phyloP scores from a whole-genome alignment of 495 filamentous ascomycete species.

The Xylaria flabelliformis region DNA sequence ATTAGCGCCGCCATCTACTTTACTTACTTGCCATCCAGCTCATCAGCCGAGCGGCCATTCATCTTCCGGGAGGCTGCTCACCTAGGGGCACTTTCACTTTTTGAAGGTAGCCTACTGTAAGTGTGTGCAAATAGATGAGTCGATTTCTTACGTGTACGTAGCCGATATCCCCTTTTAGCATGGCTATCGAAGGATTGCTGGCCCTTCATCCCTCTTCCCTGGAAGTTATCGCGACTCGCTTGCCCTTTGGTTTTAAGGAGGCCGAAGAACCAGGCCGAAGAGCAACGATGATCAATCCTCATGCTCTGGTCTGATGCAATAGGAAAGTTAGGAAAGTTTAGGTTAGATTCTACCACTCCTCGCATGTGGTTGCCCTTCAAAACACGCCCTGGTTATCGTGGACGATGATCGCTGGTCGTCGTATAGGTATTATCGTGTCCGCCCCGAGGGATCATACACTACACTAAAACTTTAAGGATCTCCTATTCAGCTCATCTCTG shows the following conservation, averaged over 20 bases:
- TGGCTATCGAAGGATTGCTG: background rate
- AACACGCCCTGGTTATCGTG: slow-evolving; percentile 3
- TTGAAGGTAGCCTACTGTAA: too few relatives aligned
- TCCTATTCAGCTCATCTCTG: slow-evolving; percentile 11
- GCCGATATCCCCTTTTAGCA: slow-evolving; percentile 12
- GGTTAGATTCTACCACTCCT: background rate
- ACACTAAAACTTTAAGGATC: slow-evolving; percentile 6
- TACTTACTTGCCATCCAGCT: background rate
- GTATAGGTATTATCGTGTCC: background rate
- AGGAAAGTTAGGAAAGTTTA: background rate
- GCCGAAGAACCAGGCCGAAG: background rate
- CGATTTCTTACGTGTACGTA: background rate
- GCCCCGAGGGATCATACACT: slow-evolving; percentile 2
- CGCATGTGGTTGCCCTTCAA: slow-evolving; percentile 10
- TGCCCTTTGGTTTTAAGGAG: background rate
- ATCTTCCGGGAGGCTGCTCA: slow-evolving; percentile 7
- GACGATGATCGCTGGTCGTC: slow-evolving; percentile 1
- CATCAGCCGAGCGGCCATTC: slow-evolving; percentile 17
- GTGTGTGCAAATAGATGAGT: background rate
- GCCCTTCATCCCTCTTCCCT: background rate
- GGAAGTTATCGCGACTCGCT: slow-evolving; percentile 20
- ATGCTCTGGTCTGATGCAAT: slow-evolving; percentile 10
- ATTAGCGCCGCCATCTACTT: slow-evolving; percentile 18
- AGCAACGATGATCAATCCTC: background rate
- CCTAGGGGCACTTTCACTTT: background rate